These are phyloP conservation scores for Rhizomucor miehei DNA, from an alignment of 371 early-diverging fungal species.

Conservation along the genomic window DNA sequence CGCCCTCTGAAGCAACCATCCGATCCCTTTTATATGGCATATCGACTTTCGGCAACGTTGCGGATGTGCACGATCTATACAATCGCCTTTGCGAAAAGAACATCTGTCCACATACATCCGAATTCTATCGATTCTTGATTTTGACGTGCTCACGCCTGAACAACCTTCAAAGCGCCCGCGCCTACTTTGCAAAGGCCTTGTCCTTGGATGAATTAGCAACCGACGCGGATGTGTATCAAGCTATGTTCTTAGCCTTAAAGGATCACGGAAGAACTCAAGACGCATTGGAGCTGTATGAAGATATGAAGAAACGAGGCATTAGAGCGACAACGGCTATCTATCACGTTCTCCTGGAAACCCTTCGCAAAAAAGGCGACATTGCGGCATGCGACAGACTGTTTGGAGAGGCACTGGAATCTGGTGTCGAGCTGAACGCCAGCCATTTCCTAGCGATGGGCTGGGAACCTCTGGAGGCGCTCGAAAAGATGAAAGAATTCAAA, in stretches of 20 bases:
- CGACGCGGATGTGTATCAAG: constrained; percentile 11
- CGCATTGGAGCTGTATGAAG: constrained; percentile 25
- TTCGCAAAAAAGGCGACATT: constrained; percentile 19
- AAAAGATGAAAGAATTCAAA: constrained; percentile 16
- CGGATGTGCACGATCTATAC: constrained; percentile 20
- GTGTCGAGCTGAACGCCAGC: constrained; percentile 4
- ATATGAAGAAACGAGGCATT: constrained; percentile 33
- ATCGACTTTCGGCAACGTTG: neutral
- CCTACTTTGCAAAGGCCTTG: constrained; percentile 5
- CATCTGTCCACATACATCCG: constrained; percentile 4
- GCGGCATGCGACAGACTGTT: no score
- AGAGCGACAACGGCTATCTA: constrained; percentile 27
- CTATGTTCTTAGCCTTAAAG: constrained; percentile 23
- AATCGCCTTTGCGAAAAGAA: constrained; percentile 4
- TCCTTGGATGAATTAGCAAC: neutral
- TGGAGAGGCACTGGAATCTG: neutral
- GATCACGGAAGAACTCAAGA: constrained; percentile 12
- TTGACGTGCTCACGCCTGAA: constrained; percentile 16
- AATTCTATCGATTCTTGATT: constrained; percentile 17
- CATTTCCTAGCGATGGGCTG: constrained; percentile 26
- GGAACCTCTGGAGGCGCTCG: constrained; percentile 22
- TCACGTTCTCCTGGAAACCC: constrained; percentile 25
- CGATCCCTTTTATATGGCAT: constrained; percentile 28
- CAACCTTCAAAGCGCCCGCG: constrained; percentile 11
- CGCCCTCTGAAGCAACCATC: constrained; percentile 16